A percentile compares a stretch with the other conserved stretches of the same genome.
These are phyloP conservation scores for Phytophthora cactorum DNA, from an alignment of 352 stramenopile species.

Conservation along the genomic window DNA sequence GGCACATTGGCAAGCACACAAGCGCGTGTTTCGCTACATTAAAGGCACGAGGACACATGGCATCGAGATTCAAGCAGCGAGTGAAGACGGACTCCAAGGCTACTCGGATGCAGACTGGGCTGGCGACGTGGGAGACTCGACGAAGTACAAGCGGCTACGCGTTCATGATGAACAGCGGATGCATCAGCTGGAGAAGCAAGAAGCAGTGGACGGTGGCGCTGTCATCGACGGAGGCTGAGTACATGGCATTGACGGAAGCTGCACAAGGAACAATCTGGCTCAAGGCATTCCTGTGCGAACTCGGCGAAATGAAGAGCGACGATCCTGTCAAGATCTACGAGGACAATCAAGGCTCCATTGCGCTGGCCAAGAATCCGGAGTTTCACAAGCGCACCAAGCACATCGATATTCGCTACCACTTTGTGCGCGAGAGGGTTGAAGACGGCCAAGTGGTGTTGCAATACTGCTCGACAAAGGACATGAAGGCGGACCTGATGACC, in stretches of 20 bases:
- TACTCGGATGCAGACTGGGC: neutral
- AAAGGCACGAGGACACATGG: neutral
- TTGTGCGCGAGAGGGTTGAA: no score
- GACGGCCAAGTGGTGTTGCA: no score
- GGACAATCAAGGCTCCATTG: neutral
- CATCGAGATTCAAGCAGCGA: neutral
- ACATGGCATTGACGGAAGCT: slow-evolving; percentile 1
- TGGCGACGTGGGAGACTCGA: neutral
- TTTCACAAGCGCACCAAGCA: no score
- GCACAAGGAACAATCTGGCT: slow-evolving; percentile 1
- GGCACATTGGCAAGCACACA: neutral
- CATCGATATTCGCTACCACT: no score
- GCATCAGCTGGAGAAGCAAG: no score
- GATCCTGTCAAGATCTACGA: neutral
- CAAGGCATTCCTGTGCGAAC: neutral
- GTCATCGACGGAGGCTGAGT: neutral
- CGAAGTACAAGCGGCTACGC: no score
- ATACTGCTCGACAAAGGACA: slow-evolving; percentile 3
- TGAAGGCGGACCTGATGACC: neutral
- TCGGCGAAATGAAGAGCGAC: neutral
- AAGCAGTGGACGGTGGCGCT: no score
- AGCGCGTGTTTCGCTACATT: neutral
- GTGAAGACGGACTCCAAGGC: neutral
- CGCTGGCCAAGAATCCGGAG: no score
- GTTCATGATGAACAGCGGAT: no score